Percentiles rank a stretch among this genome's conserved stretches.
Conservation (phyloP, 2,329 filamentous ascomycete species). For the Metarhizium guizhouense region DNA sequence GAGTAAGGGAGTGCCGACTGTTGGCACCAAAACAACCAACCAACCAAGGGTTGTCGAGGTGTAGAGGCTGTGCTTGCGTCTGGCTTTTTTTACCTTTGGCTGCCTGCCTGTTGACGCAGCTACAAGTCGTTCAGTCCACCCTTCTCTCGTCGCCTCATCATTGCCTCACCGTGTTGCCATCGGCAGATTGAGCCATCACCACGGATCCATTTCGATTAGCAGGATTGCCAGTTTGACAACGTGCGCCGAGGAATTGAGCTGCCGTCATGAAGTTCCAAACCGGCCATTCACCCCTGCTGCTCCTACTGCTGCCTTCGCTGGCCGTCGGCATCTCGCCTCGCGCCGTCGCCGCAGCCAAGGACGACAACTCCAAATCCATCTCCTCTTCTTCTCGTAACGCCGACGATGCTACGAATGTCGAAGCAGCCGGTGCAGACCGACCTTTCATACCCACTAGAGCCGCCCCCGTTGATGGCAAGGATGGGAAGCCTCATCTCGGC, state of each 20-base stretch:
- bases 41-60: background rate
- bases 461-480: conserved; percentile 83
- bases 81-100: background rate
- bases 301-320: conserved; percentile 51
- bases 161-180: background rate
- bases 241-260: background rate
- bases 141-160: background rate
- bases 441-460: conserved; percentile 50
- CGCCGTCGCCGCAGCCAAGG: conserved; percentile 14
- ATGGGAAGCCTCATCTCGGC: conserved; percentile 87
- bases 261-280: conserved; percentile 51
- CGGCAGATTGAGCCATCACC: background rate
- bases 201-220: background rate
- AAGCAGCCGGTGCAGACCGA: conserved; percentile 21
- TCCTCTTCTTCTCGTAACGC: conserved; percentile 14
- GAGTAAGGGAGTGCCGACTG: too few species aligned
- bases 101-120: too few species aligned
- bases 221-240: background rate
- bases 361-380: conserved; percentile 13
- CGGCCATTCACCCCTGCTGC: conserved; percentile 43
- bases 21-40: too few species aligned
- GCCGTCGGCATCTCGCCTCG: conserved; percentile 32
- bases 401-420: conserved; percentile 16
- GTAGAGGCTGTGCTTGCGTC: background rate
- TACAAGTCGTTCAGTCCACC: background rate